Base-by-base conservation (phyloP, 768 basidiomycete species). In the Podaxis carcinomalis region DNA sequence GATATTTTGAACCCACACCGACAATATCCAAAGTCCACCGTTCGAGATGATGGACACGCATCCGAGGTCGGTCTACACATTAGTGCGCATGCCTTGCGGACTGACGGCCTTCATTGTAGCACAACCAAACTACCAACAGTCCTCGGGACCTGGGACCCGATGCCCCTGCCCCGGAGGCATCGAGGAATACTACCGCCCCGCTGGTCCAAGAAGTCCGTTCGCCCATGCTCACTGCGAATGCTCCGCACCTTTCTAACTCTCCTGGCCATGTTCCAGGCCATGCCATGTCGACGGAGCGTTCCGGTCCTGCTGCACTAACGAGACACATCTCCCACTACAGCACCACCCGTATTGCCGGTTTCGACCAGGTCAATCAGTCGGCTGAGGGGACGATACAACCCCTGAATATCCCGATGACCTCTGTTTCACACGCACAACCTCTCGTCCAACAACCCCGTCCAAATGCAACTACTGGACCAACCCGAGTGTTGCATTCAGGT, bases 1-100 rank as follows among this genome's bases (percentile, higher is more conserved):
- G 57, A 59, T 42, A 2, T 14, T 9, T 14, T 21, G 19, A 28
- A 13, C 11, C 16, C 28, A 14, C 14, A 23, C 14, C 52, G 32
- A 16, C 44, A 39, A 55, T n/a, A 49, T n/a, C 39, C 16, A 9
- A 54, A 44, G 35, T 27, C 42, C 10, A n/a, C 44, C 6, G 2
- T 23, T 14, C 59, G 59, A 61, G 51, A 54, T 14, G 59, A 55
- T 27, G 52, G 53, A 27, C 40, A 61, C 19, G 21, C 21, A 5
- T 47, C 51, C 36, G 53, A 61, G 52, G 59, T 61, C 25, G 4
- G 42, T 21, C 42, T 36, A 7, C 21, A 16, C n/a, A 13, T 37
- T 19, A n/a, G 21, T 25, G 6, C 4, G 11, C 14, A 44, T 49
- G 13, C 16, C 37, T 23, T 11, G 35, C 19, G 7, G 7, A 9